Percentiles rank a stretch among this genome's conserved stretches.
Conservation (phyloP, 2,329 filamentous ascomycete genomes). For the Elsinoe australis region DNA sequence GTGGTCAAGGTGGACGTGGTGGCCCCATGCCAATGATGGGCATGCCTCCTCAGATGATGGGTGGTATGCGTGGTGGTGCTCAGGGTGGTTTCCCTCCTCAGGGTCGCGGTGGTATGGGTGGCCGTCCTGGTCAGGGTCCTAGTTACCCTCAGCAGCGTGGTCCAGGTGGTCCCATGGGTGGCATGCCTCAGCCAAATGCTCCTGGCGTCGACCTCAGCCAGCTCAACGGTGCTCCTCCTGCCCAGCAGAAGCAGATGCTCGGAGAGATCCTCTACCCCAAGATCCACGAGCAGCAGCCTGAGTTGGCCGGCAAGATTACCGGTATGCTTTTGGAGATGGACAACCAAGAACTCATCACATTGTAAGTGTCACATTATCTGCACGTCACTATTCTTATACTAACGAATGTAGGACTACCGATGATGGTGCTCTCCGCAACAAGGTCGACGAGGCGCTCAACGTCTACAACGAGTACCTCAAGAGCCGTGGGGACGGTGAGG, state of each 20-base stretch:
- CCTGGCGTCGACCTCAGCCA: constrained; percentile 44
- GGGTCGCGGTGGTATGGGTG: constrained; percentile 29
- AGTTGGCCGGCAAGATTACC: constrained; percentile 97
- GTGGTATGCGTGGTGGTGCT: constrained; percentile 34
- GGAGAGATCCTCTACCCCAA: constrained; percentile 98
- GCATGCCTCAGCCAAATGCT: constrained; percentile 20
- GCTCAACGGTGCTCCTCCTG: constrained; percentile 49
- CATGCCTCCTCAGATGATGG: constrained; percentile 58
- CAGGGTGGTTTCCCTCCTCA: constrained; percentile 24
- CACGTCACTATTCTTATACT: too few species aligned
- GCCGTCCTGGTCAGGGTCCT: constrained; percentile 33
- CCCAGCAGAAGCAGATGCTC: constrained; percentile 96
- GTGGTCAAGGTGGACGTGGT: constrained; percentile 61
- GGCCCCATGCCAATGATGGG: constrained; percentile 58
- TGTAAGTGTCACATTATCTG: constrained; percentile 69
- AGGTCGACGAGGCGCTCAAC: constrained; percentile 93
- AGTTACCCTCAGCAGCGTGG: constrained; percentile 34
- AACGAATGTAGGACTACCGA: constrained; percentile 85
- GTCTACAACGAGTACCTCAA: constrained; percentile 99
- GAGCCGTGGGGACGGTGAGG: constrained; percentile 52
- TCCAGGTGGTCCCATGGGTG: constrained; percentile 2
- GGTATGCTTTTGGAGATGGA: constrained; percentile 99
- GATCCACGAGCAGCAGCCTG: constrained; percentile 89
- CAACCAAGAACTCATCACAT: constrained; percentile 82
- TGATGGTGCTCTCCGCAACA: constrained; percentile 77